These are phyloP conservation scores for Leccinum obscurum DNA, from an alignment of 768 basidiomycete genomes.

Conservation along the genomic window DNA sequence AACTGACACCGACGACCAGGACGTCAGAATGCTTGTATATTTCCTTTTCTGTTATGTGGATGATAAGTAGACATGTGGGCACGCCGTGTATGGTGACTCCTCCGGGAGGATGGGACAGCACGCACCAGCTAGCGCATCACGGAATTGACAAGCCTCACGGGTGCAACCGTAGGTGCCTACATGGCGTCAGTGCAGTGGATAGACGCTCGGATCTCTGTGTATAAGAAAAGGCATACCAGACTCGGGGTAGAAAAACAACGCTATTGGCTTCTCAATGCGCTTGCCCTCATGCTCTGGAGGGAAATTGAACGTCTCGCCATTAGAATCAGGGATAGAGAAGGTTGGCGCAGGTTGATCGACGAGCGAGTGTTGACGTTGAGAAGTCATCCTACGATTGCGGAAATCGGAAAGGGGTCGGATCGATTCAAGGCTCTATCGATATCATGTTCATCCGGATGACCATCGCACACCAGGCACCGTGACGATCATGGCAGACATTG, in stretches of 20 bases:
- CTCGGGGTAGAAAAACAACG: slow-evolving; percentile 78
- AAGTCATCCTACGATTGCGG: slow-evolving; percentile 37
- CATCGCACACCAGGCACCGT: too few species aligned
- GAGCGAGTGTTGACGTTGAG: slow-evolving; percentile 46
- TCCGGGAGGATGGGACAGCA: slow-evolving; percentile 5
- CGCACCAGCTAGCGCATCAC: slow-evolving; percentile 72
- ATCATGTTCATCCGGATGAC: too few species aligned
- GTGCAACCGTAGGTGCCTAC: slow-evolving; percentile 78
- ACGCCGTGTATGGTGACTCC: not conserved
- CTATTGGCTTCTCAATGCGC: slow-evolving; percentile 48
- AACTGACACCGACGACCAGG: slow-evolving; percentile 71
- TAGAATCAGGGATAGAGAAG: slow-evolving; percentile 62
- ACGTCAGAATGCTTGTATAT: slow-evolving; percentile 64
- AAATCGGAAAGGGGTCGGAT: not conserved
- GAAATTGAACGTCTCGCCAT: slow-evolving; percentile 61
- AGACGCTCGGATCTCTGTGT: not conserved
- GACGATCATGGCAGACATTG: too few species aligned
- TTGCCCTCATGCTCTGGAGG: slow-evolving; percentile 52
- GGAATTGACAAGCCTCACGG: slow-evolving; percentile 78
- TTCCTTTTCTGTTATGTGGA: slow-evolving; percentile 50
- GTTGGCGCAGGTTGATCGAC: slow-evolving; percentile 66
- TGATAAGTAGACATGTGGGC: not conserved
- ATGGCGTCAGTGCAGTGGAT: not conserved
- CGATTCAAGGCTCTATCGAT: not conserved
- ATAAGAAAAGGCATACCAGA: slow-evolving; percentile 43